These are phyloP conservation scores for Amanita molliuscula DNA, from an alignment of 768 basidiomycete genomes.

Conservation along the genomic window DNA sequence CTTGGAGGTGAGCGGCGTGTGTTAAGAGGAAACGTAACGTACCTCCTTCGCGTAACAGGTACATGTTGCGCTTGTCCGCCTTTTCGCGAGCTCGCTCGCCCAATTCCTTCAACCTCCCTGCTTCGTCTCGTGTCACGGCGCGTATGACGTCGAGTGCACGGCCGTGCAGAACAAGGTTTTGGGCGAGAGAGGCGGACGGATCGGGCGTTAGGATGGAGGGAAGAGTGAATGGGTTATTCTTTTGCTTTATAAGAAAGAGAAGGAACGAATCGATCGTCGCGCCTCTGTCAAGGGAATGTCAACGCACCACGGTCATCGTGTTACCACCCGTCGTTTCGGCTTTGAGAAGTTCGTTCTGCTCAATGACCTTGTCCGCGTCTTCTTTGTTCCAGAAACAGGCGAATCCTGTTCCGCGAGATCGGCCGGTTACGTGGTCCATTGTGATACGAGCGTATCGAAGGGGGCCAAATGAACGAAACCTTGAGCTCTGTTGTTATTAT, in stretches of 20 bases:
- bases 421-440: conserved; percentile 69
- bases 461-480: conserved; percentile 88
- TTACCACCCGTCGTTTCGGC: conserved; percentile 46
- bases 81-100: conserved; percentile 80
- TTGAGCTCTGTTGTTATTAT: conserved; percentile 17
- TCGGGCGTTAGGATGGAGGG: conserved; percentile 91
- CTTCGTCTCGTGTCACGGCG: conserved; percentile 86
- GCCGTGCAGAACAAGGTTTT: conserved; percentile 81
- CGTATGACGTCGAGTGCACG: conserved; percentile 84
- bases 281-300: conserved; percentile 6
- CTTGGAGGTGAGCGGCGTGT: conserved; percentile 5
- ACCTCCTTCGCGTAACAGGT: conserved; percentile 96
- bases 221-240: conserved; percentile 71
- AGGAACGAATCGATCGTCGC: background rate
- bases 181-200: conserved; percentile 77
- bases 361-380: conserved; percentile 78
- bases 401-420: conserved; percentile 92
- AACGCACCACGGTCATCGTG: conserved; percentile 8
- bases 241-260: conserved; percentile 34
- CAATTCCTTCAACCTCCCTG: conserved; percentile 79
- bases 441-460: conserved; percentile 90
- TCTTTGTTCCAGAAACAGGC: conserved; percentile 94
- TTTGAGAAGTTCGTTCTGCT: conserved; percentile 67
- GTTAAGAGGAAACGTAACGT: conserved; percentile 17
- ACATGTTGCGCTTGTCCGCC: conserved; percentile 91